Conservation (phyloP, 2,329 filamentous ascomycete species). For the Beauveria pseudobassiana region DNA sequence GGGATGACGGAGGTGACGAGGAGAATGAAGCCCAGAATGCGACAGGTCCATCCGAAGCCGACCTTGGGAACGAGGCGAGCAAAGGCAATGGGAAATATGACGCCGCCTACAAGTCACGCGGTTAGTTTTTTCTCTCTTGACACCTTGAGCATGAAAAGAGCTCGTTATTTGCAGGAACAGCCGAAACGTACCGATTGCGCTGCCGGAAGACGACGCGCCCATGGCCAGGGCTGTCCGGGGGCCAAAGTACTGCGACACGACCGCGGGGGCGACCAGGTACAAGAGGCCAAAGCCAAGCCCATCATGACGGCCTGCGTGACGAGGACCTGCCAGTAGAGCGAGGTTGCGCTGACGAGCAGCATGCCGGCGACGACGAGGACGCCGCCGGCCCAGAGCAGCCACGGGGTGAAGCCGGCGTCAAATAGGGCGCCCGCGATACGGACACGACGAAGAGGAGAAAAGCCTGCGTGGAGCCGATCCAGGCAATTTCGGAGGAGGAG, state of each 20-base stretch:
- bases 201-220: conserved; percentile 32
- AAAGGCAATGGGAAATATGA: conserved; percentile 28
- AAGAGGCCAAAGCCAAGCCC: conserved; percentile 33
- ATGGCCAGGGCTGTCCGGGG: conserved; percentile 30
- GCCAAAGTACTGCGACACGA: conserved; percentile 32
- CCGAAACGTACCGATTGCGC: conserved; percentile 20
- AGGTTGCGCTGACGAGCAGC: conserved; percentile 47
- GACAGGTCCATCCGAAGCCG: conserved; percentile 47
- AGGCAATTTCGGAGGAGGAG: conserved; percentile 25
- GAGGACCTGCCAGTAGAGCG: conserved; percentile 25
- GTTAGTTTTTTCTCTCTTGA: background rate
- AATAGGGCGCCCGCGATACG: conserved; percentile 29
- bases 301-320: conserved; percentile 23
- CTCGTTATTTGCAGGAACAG: background rate
- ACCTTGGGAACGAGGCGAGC: conserved; percentile 37
- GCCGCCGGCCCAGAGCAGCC: conserved; percentile 25
- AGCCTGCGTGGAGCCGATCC: conserved; percentile 27
- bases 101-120: background rate
- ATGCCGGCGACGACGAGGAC: conserved; percentile 36
- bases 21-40: conserved; percentile 37
- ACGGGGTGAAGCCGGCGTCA: conserved; percentile 29
- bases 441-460: conserved; percentile 29
- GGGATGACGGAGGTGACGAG: conserved; percentile 29
- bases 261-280: conserved; percentile 29
- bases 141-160: too few relatives aligned